Base-by-base conservation (phyloP, 805 yeast genomes). In the Metschnikowia lunata region DNA sequence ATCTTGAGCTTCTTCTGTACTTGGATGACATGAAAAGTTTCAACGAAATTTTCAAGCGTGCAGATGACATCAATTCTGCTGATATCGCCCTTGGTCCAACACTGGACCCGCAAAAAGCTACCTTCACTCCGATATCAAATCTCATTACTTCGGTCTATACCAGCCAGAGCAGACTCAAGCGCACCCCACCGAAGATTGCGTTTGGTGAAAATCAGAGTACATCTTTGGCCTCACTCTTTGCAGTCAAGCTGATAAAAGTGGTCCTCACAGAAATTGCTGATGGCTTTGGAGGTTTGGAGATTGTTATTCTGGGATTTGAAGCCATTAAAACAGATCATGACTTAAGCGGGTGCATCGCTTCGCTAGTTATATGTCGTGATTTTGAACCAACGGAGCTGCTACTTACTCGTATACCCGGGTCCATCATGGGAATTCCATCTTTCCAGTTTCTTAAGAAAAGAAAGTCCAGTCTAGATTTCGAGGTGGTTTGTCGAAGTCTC, bases 401-500 rank as follows among this genome's bases (percentile, higher is more conserved):
- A 12, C n/a, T 29, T 10, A 29, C 11, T 10, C 11, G 31, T 6
- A 12, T 29, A 3, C 31, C 31, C 4, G 23, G 23, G 5, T 18
- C 23, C 3, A 18, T 18, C 23, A 18, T 5, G 23, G 23, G 23
- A 13, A 12, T 8, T 3, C 34, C 34, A 13, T 3, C 8, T 11
- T 8, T 31, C 7, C 41, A 61, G 14, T 45, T 66, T 13, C 53
- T 45, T 40, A 23, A n/a, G 8, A 42, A 37, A 13, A 35, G 32
- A n/a, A 67, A 64, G 10, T 60, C 63, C 8, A 64, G 63, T 6
- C 63, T 66, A 9, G 59, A 58, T 3, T 40, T 73, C 6, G 76
- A 73, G 26, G 51, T 80, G 1, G 66, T 70, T 36, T 48, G 83
- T 18, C 66, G 76, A 30, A 78, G 81, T 46, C 42, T 78, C 10